Evolutionary conservation across 2,329 filamentous ascomycete species (phyloP).

Genomic region (Epichloe sp.): DNA sequence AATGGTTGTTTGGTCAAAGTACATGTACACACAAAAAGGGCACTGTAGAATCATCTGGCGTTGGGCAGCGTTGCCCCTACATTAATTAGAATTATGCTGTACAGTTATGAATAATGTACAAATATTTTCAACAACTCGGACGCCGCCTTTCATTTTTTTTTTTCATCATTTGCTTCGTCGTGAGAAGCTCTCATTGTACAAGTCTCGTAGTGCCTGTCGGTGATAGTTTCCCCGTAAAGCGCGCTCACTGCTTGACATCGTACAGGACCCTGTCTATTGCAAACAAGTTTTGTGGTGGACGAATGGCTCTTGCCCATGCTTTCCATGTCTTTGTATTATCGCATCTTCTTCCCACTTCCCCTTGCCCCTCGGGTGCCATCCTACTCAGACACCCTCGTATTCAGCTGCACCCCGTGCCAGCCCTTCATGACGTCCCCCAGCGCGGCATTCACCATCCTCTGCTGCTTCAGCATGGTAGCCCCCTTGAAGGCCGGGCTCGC

Average conservation of each 20-base stretch:
- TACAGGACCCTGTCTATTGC: neutral
- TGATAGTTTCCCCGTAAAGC: neutral
- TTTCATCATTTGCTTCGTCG: too few species aligned
- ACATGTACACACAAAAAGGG: neutral
- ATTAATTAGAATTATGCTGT: conserved; percentile 1
- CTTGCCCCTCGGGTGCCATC: neutral
- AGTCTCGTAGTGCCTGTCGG: neutral
- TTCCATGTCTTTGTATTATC: neutral
- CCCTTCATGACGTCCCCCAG: conserved; percentile 63
- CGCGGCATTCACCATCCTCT: conserved; percentile 64
- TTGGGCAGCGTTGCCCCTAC: conserved; percentile 2
- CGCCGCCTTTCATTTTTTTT: too few species aligned
- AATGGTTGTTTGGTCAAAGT: neutral
- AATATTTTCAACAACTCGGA: neutral
- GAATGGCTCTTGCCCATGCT: too few species aligned
- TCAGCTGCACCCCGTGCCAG: conserved; percentile 76
- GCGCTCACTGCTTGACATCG: neutral
- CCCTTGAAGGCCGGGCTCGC: conserved; percentile 59
- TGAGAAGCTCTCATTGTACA: too few species aligned
- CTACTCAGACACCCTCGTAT: conserved; percentile 41
- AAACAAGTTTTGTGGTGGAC: too few species aligned
- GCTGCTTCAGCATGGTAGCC: conserved; percentile 63
- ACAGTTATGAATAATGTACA: conserved; percentile 3
- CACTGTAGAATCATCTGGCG: conserved; percentile 4
- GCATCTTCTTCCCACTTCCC: neutral